Base-by-base conservation (phyloP, 2,329 filamentous ascomycete species). In the Monosporascus sp. region DNA sequence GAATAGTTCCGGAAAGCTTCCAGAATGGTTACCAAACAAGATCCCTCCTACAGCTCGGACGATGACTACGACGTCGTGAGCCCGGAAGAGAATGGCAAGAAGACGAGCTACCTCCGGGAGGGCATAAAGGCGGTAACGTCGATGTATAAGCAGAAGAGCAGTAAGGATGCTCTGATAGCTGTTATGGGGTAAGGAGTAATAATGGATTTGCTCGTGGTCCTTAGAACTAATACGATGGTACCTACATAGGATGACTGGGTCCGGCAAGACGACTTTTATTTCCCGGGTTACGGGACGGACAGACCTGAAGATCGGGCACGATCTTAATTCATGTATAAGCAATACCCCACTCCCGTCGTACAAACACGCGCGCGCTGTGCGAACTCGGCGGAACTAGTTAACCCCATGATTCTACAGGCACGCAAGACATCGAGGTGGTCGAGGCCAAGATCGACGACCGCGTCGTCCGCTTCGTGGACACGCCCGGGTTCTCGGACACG, bases 401-500 rank as follows among this genome's bases (percentile, higher is more conserved):
- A 35, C 31, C 9, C 31, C 31, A 5, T 35, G 31, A 35, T 38
- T 14, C 3, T 6, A 31, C 44, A 68, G 66, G 67, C 54, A 69
- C 67, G 3, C 60, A 57, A 20, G 62, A 67, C 18, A 64, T 69
- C 35, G 54, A 63, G 35, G 57, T 67, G 27, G 54, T 67, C 36
- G 61, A 65, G 51, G 62, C 62, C 20, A 60, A 61, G 41, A 60
- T 68, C 36, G 58, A 62, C 27, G 64, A 62, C 17, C 61, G 58
- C 18, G 61, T 55, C 14, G 64, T 70, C 27, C 59, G 60, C 36
- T 65, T 72, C 15, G 67, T 77, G 54, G 76, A 78, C 56, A 78
- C 75, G 0, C 75, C 76, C 0, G 76, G 76, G 1, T 78, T 79
- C 55, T 69, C 75, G 31, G 75, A 78, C 51, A 77, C 74, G 0